Evolutionary conservation across 345 rosid species (phyloP).

Genomic region (Mercurialis annua): DNA sequence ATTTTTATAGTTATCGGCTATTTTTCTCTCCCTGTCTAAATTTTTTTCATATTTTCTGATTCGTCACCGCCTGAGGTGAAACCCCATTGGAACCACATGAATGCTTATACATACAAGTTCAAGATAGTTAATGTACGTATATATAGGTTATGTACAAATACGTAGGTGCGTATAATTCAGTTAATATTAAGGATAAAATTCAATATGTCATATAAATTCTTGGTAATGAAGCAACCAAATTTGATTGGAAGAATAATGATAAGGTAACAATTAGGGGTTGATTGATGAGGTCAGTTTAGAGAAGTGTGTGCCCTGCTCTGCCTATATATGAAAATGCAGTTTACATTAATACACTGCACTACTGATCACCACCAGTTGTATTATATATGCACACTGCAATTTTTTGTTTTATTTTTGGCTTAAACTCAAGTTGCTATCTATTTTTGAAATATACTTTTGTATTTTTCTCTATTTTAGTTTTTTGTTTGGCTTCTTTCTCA

Average conservation of each 20-base stretch:
- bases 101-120: no score
- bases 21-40: no score
- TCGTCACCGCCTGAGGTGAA: no score
- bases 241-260: constrained; percentile 13
- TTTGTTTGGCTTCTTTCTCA: no score
- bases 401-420: background rate
- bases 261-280: background rate
- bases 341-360: no score
- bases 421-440: background rate
- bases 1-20: no score
- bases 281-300: background rate
- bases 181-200: background rate
- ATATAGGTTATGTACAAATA: no score
- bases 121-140: no score
- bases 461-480: background rate
- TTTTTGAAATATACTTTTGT: background rate
- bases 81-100: no score
- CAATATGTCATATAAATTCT: background rate
- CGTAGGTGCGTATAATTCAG: background rate
- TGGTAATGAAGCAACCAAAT: background rate
- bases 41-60: no score
- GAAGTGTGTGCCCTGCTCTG: constrained; percentile 21
- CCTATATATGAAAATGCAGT: no score
- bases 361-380: background rate
- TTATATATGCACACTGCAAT: background rate